Evolutionary conservation across 2,329 filamentous ascomycete genomes (phyloP), one percentile per base, ranked within the genome.

Genomic region (Grosmannia penicillata): DNA sequence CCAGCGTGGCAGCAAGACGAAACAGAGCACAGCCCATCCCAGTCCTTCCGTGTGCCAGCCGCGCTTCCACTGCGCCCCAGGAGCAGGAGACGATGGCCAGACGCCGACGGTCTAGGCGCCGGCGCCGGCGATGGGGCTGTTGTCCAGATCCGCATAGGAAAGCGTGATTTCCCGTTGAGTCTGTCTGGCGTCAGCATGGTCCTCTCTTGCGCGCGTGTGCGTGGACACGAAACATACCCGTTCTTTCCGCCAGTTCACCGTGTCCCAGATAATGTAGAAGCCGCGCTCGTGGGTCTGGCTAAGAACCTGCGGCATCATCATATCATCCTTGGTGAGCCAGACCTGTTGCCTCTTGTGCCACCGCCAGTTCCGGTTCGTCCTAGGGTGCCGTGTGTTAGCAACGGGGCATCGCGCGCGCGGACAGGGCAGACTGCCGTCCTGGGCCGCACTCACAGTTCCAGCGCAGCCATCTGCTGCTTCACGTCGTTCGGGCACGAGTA

Each of bases 291-390:
- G 69, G 37, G 61, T 68, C 11, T 65, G 64, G 38, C 70, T 70
- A 32, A 79, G 53, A 14, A 68, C 62, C 42, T 75, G 71, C 23
- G 75, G 75, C 32, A 70, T 66, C 71, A 78, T 73, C 46, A 72
- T 60, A 40, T 78, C 73, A 48, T 79, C 75, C 54, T 79, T 79
- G 6, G 75, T 79, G 36, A 80, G 56, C 75, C 75, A 80, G 19
- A 78, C 55, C 46, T 74, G 71, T 19, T 75, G 56, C 53, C 75
- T 75, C 59, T 78, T 78, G 53, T 80, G 75, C 69, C 75, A 80
- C 43, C 75, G 62, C 75, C 75, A 80, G 53, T 76, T 76, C 17
- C 75, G 67, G 42, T 66, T 68, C 48, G 73, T 71, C 31, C 74
- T 78, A 41, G 11, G 8, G 22, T 2, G 22, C n/a, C n/a, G n/a